A percentile compares a stretch with the other conserved stretches of the same genome.
These are phyloP conservation scores for Teratosphaeria viscida DNA, from an alignment of 2,329 filamentous ascomycete genomes.

Conservation along the genomic window DNA sequence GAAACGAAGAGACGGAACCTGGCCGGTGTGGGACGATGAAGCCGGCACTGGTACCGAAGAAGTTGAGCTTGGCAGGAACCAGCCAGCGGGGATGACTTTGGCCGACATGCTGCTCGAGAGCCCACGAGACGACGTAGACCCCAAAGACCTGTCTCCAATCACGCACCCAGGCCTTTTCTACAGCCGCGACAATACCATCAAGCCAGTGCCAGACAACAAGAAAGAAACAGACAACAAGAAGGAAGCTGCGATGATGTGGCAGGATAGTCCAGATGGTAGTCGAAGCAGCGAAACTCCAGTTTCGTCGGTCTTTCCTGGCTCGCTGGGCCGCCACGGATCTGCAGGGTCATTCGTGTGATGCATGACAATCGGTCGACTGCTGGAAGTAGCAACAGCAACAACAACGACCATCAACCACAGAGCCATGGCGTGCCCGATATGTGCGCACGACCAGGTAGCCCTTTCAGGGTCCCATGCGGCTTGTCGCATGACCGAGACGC, in stretches of 20 bases:
- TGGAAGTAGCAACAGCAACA: neutral
- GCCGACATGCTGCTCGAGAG: conserved; percentile 10
- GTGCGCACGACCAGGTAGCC: neutral
- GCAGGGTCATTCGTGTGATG: conserved; percentile 7
- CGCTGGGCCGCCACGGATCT: conserved; percentile 2
- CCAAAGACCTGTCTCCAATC: conserved; percentile 5
- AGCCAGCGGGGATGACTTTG: conserved; percentile 5
- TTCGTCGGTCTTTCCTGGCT: conserved; percentile 4
- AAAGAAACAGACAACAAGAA: neutral
- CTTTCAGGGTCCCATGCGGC: too few relatives aligned
- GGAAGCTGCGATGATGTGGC: conserved; percentile 1
- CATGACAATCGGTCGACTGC: neutral
- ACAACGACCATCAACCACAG: too few relatives aligned
- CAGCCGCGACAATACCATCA: neutral
- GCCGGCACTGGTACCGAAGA: neutral
- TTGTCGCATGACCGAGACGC: neutral
- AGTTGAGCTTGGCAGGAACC: conserved; percentile 2
- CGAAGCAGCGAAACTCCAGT: conserved; percentile 1
- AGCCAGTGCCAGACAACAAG: conserved; percentile 3
- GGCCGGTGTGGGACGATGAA: conserved; percentile 1
- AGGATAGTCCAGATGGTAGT: neutral
- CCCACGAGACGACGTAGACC: neutral
- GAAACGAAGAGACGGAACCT: conserved; percentile 1
- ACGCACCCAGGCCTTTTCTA: conserved; percentile 14
- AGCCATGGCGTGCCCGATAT: neutral